Evolutionary conservation across 495 filamentous ascomycete genomes (phyloP).

Genomic region (Echria macrotheca): DNA sequence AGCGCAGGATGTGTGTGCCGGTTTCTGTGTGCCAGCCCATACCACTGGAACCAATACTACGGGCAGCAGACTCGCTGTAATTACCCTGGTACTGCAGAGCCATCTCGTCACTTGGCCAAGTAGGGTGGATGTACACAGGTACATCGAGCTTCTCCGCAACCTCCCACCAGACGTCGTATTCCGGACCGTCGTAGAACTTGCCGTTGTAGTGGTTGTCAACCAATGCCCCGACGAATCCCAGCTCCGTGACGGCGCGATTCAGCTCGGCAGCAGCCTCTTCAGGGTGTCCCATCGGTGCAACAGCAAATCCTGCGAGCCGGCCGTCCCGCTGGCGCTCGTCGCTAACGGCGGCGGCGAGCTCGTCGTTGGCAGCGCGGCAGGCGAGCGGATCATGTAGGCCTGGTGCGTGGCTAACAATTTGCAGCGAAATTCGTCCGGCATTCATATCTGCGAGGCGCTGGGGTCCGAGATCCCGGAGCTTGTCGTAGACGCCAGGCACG

Average conservation of each 20-base stretch:
- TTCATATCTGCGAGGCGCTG: slow-evolving; percentile 50
- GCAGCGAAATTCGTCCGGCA: slow-evolving; percentile 43
- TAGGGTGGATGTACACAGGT: slow-evolving; percentile 56
- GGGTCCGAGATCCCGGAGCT: slow-evolving; percentile 35
- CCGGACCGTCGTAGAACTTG: slow-evolving; percentile 41
- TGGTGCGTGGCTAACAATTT: slow-evolving; percentile 52
- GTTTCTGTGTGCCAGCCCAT: slow-evolving; percentile 47
- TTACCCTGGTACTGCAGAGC: slow-evolving; percentile 35
- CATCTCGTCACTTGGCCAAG: slow-evolving; percentile 33
- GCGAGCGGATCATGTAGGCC: slow-evolving; percentile 27
- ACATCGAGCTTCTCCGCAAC: slow-evolving; percentile 48
- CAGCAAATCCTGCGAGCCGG: slow-evolving; percentile 53
- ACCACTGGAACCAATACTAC: slow-evolving; percentile 29
- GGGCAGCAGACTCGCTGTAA: slow-evolving; percentile 34
- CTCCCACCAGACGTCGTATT: slow-evolving; percentile 43
- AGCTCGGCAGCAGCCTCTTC: slow-evolving; percentile 43
- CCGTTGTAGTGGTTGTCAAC: slow-evolving; percentile 46
- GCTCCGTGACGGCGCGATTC: slow-evolving; percentile 38
- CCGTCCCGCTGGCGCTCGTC: slow-evolving; percentile 23
- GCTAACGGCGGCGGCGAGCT: slow-evolving; percentile 43
- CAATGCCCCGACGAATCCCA: slow-evolving; percentile 52
- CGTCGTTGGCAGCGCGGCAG: slow-evolving; percentile 47
- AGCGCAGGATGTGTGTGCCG: slow-evolving; percentile 34
- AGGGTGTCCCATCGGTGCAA: slow-evolving; percentile 45
- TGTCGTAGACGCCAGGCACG: slow-evolving; percentile 19